phyloP scores from a whole-genome alignment of 2,329 filamentous ascomycete species.

The Torrubiella hemipterigena region DNA sequence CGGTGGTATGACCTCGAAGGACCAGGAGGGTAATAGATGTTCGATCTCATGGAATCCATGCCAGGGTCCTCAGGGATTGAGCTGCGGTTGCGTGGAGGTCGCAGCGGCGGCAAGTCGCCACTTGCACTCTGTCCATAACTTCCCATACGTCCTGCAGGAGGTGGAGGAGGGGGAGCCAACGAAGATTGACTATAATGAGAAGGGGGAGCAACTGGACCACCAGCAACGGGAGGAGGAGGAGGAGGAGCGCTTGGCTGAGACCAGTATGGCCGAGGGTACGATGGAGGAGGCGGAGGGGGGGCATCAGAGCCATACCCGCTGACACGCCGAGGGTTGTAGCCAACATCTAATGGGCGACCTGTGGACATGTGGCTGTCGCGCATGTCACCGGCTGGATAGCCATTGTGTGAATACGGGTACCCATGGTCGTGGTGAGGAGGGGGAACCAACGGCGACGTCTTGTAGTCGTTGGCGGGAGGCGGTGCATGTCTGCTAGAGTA shows the following conservation, averaged over 20 bases:
- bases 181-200: too few relatives aligned
- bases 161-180: slow-evolving; percentile 12
- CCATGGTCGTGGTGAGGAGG: slow-evolving; percentile 11
- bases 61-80: slow-evolving; percentile 19
- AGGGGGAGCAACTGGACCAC: too few relatives aligned
- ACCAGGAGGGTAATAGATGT: slow-evolving; percentile 19
- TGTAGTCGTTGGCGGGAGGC: slow-evolving; percentile 16
- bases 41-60: slow-evolving; percentile 19
- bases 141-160: slow-evolving; percentile 16
- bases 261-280: slow-evolving; percentile 22
- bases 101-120: slow-evolving; percentile 24
- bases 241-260: slow-evolving; percentile 15
- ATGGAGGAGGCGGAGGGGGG: slow-evolving; percentile 6
- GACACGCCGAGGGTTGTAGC: slow-evolving; percentile 18
- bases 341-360: slow-evolving; percentile 18
- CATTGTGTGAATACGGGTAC: slow-evolving; percentile 15
- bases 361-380: slow-evolving; percentile 16
- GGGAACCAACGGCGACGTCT: slow-evolving; percentile 8
- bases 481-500: slow-evolving; percentile 12
- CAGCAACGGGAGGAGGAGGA: slow-evolving; percentile 11
- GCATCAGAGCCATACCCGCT: slow-evolving; percentile 18
- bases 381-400: slow-evolving; percentile 14
- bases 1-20: slow-evolving; percentile 18
- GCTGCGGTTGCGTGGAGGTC: slow-evolving; percentile 22
- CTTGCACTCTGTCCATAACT: slow-evolving; percentile 22